These are phyloP conservation scores for Coemansia sp. DNA, from an alignment of 192 early-diverging fungal species.

Conservation along the genomic window DNA sequence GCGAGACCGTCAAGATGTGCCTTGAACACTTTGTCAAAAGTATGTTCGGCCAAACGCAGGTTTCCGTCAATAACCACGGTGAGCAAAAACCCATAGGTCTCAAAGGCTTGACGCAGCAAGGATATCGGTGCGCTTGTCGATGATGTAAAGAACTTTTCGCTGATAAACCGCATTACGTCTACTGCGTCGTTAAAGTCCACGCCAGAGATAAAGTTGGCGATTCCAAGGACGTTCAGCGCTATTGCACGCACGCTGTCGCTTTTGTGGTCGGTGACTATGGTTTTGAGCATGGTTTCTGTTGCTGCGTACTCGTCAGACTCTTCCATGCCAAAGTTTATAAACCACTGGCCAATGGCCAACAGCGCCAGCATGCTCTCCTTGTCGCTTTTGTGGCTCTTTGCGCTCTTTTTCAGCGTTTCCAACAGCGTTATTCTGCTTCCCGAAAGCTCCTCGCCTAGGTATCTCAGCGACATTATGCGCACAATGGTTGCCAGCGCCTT, in stretches of 20 bases:
- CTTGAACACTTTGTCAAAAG: constrained; percentile 29
- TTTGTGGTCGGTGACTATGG: constrained; percentile 17
- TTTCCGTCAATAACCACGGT: constrained; percentile 30
- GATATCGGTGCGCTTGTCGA: not conserved
- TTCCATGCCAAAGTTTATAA: constrained; percentile 44
- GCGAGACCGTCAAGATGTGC: constrained; percentile 60
- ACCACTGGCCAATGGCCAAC: constrained; percentile 37
- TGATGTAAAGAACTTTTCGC: constrained; percentile 9
- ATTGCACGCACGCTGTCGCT: constrained; percentile 13
- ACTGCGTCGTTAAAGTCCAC: constrained; percentile 36
- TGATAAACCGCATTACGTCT: constrained; percentile 20
- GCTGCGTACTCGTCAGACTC: constrained; percentile 22
- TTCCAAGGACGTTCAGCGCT: constrained; percentile 27
- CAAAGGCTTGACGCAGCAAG: constrained; percentile 30
- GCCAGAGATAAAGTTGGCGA: constrained; percentile 46
- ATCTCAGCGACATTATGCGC: constrained; percentile 55
- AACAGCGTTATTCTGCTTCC: constrained; percentile 57
- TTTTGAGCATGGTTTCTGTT: constrained; percentile 12
- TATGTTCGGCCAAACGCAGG: constrained; percentile 20
- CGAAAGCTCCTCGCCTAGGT: constrained; percentile 59
- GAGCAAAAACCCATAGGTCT: constrained; percentile 36
- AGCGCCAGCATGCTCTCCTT: constrained; percentile 31
- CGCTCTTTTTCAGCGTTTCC: constrained; percentile 59
- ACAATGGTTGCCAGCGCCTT: constrained; percentile 57
- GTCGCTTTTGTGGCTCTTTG: constrained; percentile 33